phyloP scores from a whole-genome alignment of 768 basidiomycete species.

The Rhodotorula babjevae region DNA sequence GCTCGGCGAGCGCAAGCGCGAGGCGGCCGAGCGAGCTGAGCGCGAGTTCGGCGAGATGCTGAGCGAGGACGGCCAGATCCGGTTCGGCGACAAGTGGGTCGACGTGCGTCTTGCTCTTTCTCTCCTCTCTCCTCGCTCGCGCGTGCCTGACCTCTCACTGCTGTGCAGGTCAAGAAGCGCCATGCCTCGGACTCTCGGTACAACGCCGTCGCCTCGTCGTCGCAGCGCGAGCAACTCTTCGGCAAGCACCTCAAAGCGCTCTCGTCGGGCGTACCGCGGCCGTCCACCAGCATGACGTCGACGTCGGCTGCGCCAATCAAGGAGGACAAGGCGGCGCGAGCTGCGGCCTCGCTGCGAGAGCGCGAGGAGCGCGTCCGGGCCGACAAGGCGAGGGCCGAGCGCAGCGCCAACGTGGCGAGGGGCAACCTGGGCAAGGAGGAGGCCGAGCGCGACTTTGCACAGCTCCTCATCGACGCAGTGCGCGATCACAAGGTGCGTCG shows the following conservation, averaged over 20 bases:
- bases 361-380: slow-evolving; percentile 72
- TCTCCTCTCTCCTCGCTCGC: no score
- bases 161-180: slow-evolving; percentile 62
- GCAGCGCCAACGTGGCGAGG: slow-evolving; percentile 67
- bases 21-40: slow-evolving; percentile 79
- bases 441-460: slow-evolving; percentile 76
- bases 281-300: slow-evolving; percentile 21
- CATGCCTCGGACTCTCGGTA: slow-evolving; percentile 77
- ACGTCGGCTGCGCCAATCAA: slow-evolving; percentile 39
- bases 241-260: slow-evolving; percentile 65
- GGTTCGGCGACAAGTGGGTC: slow-evolving; percentile 65
- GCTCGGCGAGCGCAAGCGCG: slow-evolving; percentile 78
- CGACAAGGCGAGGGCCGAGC: slow-evolving; percentile 64
- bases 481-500: slow-evolving; percentile 81
- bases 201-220: slow-evolving; percentile 87
- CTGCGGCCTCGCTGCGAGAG: slow-evolving; percentile 72
- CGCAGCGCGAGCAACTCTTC: slow-evolving; percentile 87
- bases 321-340: slow-evolving; percentile 58
- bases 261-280: slow-evolving; percentile 15
- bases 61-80: slow-evolving; percentile 58
- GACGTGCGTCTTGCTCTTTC: slow-evolving; percentile 54
- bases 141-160: no score
- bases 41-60: slow-evolving; percentile 73
- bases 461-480: slow-evolving; percentile 79
- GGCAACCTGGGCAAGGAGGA: slow-evolving; percentile 61